phyloP scores from a whole-genome alignment of 2,329 filamentous ascomycete species.

The Acrocalymma vagum region DNA sequence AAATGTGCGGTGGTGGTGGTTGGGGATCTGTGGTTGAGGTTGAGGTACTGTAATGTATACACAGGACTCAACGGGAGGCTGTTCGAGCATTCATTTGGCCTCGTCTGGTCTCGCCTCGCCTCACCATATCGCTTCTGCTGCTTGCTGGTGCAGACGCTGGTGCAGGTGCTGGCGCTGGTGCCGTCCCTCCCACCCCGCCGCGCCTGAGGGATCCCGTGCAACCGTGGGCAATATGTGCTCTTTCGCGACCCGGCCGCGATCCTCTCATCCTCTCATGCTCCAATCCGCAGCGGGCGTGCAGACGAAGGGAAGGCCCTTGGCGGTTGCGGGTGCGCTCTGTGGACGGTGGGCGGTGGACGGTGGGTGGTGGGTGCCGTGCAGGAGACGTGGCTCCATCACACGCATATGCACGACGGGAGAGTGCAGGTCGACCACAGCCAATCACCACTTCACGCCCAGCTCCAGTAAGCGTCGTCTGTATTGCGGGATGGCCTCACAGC shows the following conservation, averaged over 20 bases:
- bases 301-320: constrained; percentile 22
- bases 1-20: too few species aligned
- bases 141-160: background rate
- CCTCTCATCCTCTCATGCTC: constrained; percentile 33
- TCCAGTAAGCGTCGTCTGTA: constrained; percentile 33
- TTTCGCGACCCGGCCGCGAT: too few species aligned
- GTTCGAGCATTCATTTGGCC: too few species aligned
- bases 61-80: too few species aligned
- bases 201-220: constrained; percentile 30
- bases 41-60: too few species aligned
- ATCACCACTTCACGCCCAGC: constrained; percentile 24
- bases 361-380: constrained; percentile 26
- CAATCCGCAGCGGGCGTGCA: constrained; percentile 12
- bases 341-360: too few species aligned
- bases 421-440: constrained; percentile 42
- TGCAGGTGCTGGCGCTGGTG: too few species aligned
- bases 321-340: too few species aligned
- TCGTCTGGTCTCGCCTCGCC: too few species aligned
- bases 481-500: constrained; percentile 45
- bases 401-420: constrained; percentile 49
- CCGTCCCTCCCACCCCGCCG: too few species aligned
- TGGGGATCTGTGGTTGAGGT: too few species aligned
- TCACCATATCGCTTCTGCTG: constrained; percentile 4
- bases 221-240: constrained; percentile 25
- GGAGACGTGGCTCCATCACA: constrained; percentile 43